Conservation (phyloP, 768 basidiomycete species). For the Paxillus rubicundulus region DNA sequence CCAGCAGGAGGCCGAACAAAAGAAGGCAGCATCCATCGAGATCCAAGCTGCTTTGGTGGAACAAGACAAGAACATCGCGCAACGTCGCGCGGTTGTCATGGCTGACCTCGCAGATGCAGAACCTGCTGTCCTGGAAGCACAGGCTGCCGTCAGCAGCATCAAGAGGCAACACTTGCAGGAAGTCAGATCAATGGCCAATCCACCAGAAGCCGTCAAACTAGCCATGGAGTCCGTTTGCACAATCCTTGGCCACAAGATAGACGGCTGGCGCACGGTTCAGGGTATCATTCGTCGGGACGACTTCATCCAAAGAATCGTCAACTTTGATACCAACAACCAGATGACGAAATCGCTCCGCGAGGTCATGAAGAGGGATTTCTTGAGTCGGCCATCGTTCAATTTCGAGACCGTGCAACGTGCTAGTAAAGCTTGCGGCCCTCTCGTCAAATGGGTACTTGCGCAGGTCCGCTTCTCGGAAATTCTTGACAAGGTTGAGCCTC, state of each 20-base stretch:
- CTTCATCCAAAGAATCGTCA: conserved; percentile 93
- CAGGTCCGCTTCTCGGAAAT: conserved; percentile 98
- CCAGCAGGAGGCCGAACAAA: conserved; percentile 98
- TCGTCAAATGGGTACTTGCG: conserved; percentile 97
- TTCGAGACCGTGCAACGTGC: conserved; percentile 95
- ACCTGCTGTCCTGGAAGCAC: conserved; percentile 93
- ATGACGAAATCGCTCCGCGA: conserved; percentile 91
- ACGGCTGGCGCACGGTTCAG: conserved; percentile 95
- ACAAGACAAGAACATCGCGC: conserved; percentile 86
- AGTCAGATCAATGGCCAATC: conserved; percentile 97
- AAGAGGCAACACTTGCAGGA: conserved; percentile 94
- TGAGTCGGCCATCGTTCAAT: conserved; percentile 87
- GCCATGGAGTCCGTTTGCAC: conserved; percentile 99
- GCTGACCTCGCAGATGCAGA: conserved; percentile 96
- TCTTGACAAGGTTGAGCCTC: conserved; percentile 92
- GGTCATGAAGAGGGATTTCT: conserved; percentile 88
- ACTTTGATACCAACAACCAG: conserved; percentile 87
- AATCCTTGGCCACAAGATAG: conserved; percentile 93
- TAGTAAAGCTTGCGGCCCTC: conserved; percentile 94
- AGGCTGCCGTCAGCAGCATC: conserved; percentile 95
- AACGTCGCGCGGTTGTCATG: conserved; percentile 86
- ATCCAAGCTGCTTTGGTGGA: conserved; percentile 92
- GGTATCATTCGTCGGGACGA: conserved; percentile 94
- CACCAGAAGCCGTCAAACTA: conserved; percentile 94
- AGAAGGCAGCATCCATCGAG: conserved; percentile 94